These are phyloP conservation scores for Mucor circinelloides DNA, from an alignment of 371 early-diverging fungal genomes.

Conservation along the genomic window DNA sequence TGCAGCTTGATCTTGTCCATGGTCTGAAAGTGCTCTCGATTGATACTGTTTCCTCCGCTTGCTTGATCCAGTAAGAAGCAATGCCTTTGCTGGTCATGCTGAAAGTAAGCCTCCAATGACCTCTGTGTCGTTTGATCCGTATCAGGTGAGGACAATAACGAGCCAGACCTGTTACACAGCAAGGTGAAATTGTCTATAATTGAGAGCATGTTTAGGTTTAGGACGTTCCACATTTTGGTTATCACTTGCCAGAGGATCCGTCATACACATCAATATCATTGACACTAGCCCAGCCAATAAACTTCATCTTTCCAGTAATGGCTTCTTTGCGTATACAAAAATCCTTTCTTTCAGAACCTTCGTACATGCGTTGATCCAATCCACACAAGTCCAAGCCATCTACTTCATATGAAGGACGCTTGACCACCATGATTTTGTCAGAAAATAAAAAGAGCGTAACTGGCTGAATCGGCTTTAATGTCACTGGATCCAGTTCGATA, in stretches of 20 bases:
- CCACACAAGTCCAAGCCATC: slow-evolving; percentile 28
- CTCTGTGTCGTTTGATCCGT: slow-evolving; percentile 23
- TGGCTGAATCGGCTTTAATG: slow-evolving; percentile 31
- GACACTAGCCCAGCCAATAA: slow-evolving; percentile 30
- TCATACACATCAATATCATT: slow-evolving; percentile 24
- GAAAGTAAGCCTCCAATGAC: slow-evolving; percentile 25
- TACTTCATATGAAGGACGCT: slow-evolving; percentile 34
- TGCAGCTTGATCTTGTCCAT: slow-evolving; percentile 3
- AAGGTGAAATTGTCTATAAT: slow-evolving; percentile 12
- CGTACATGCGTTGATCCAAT: slow-evolving; percentile 24
- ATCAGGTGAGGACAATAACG: slow-evolving; percentile 8
- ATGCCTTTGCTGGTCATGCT: slow-evolving; percentile 17
- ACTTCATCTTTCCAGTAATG: slow-evolving; percentile 19
- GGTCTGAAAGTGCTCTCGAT: slow-evolving; percentile 13
- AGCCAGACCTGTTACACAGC: slow-evolving; percentile 9
- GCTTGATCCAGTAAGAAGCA: not conserved
- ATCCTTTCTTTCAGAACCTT: slow-evolving; percentile 11
- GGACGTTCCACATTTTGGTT: not conserved
- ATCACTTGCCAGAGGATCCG: slow-evolving; percentile 12
- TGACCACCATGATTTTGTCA: slow-evolving; percentile 46
- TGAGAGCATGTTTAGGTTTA: not conserved
- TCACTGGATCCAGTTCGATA: slow-evolving; percentile 34
- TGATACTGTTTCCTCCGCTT: slow-evolving; percentile 11
- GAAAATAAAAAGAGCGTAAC: slow-evolving; percentile 47
- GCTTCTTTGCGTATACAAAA: slow-evolving; percentile 13